Evolutionary conservation across 805 yeast species (phyloP).

Genomic region (Teunomyces panamensis): DNA sequence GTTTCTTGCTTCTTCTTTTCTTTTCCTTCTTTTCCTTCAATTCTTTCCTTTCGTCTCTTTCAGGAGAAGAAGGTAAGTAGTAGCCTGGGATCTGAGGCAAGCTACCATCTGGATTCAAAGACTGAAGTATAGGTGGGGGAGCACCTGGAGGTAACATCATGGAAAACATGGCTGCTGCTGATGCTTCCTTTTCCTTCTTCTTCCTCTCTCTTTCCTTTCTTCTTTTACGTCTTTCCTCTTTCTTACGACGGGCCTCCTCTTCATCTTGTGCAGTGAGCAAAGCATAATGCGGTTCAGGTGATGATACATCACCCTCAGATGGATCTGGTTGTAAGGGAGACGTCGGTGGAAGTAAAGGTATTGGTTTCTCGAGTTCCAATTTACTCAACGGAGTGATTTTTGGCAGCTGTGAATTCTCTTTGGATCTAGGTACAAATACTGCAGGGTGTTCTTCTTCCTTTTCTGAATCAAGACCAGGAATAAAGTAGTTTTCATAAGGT

Average conservation of each 20-base stretch:
- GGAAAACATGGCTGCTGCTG: constrained; percentile 9
- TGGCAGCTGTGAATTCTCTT: background rate
- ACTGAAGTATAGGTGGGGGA: constrained; percentile 8
- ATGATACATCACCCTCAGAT: background rate
- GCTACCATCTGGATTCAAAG: constrained; percentile 7
- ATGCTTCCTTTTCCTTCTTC: constrained; percentile 7
- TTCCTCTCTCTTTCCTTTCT: constrained; percentile 14
- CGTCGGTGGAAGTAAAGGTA: background rate
- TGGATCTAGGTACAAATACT: background rate
- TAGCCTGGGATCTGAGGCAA: constrained; percentile 10
- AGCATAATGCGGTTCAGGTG: background rate
- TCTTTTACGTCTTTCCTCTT: constrained; percentile 17
- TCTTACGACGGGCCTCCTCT: constrained; percentile 13
- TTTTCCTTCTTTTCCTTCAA: constrained; percentile 12
- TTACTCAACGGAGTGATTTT: background rate
- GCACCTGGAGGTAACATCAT: constrained; percentile 5
- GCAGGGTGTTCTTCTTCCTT: no score
- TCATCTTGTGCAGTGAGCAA: constrained; percentile 4
- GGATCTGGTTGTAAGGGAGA: background rate
- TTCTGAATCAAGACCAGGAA: constrained; percentile 2
- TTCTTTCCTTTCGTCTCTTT: constrained; percentile 9
- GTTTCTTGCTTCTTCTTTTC: background rate
- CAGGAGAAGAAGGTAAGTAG: constrained; percentile 10
- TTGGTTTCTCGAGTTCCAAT: background rate
- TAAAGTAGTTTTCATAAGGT: constrained; percentile 25